A percentile compares a stretch with the other conserved stretches of the same genome.
phyloP scores from a whole-genome alignment of 441 rosid genomes.

The Pelargonium cotyledonis region DNA sequence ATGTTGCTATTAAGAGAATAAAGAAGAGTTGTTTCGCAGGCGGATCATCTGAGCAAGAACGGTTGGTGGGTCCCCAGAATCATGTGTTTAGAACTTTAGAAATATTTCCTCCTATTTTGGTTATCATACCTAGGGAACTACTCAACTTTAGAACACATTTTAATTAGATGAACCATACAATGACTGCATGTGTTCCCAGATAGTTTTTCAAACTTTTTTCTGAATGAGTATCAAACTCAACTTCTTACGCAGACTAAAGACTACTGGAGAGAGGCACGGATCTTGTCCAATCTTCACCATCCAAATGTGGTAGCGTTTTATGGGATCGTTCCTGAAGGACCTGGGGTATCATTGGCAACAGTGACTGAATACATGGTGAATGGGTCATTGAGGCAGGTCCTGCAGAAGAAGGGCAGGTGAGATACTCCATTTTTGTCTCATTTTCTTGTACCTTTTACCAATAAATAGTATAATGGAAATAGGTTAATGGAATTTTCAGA shows the following conservation, averaged over 20 bases:
- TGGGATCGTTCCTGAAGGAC: constrained; percentile 61
- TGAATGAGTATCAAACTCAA: not conserved
- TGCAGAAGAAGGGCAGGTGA: constrained; percentile 59
- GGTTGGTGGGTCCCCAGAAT: constrained; percentile 35
- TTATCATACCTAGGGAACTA: not conserved
- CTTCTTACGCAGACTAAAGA: constrained; percentile 39
- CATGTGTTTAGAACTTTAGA: no score
- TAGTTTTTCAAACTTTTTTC: not conserved
- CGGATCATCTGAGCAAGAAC: constrained; percentile 51
- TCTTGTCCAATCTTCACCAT: constrained; percentile 63
- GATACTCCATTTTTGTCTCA: constrained; percentile 7
- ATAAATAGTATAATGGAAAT: not conserved
- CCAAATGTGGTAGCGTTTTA: constrained; percentile 75
- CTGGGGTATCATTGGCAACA: constrained; percentile 61
- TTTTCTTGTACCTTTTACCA: not conserved
- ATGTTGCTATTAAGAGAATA: constrained; percentile 53
- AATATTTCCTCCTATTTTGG: not conserved
- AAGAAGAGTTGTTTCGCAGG: constrained; percentile 54
- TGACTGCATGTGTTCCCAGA: not conserved
- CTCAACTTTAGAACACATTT: not conserved
- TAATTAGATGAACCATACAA: not conserved
- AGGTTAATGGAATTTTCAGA: constrained; percentile 11
- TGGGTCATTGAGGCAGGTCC: constrained; percentile 58
- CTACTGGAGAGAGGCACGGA: constrained; percentile 64
- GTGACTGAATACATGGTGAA: constrained; percentile 71